Evolutionary conservation across 1,139 yeast genomes (phyloP), one percentile per base, ranked within the genome.

Genomic region (Blastobotrys serpentis): DNA sequence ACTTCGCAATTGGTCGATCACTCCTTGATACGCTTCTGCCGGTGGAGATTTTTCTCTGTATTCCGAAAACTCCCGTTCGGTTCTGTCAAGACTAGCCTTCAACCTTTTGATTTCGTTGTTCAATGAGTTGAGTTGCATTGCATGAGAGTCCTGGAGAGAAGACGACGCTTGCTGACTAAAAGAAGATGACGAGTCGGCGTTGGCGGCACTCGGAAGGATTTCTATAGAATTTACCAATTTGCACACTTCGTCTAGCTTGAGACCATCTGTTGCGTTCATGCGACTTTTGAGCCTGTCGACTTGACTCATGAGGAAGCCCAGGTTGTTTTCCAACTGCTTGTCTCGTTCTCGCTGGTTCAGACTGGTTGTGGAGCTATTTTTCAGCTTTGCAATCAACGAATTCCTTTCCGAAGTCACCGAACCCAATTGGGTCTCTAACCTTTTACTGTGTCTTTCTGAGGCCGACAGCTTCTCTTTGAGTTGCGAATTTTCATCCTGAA

Each of bases 321-420:
- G 14, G n/a, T 11, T 19, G 13, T 14, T 17, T 36, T 36, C 40
- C 25, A 36, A 18, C 25, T 36, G 40, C 19, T 14, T 36, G 14
- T 17, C 19, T 19, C 23, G 25, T 7, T 17, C 19, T 19, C 23
- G 25, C 6, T 36, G 23, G 13, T 10, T 17, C 10, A 19, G 16
- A 8, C 23, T 17, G 14, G 13, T n/a, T 8, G 19, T 19, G n/a
- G 23, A 36, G 25, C 8, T 19, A 13, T n/a, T n/a, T 19, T 36
- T 19, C 25, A 36, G 25, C 14, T 36, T 36, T 7, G 8, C 10
- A 14, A 25, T 25, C 25, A 36, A 11, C 25, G 11, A 10, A 14
- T 36, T 19, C 40, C 40, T 18, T 13, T 36, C 40, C 25, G 40
- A 36, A 13, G 23, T 36, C 40, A 36, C 19, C 4, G 40, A 18